Conservation (phyloP, 306 rosid genomes). For the Hippophae gyantsensis region DNA sequence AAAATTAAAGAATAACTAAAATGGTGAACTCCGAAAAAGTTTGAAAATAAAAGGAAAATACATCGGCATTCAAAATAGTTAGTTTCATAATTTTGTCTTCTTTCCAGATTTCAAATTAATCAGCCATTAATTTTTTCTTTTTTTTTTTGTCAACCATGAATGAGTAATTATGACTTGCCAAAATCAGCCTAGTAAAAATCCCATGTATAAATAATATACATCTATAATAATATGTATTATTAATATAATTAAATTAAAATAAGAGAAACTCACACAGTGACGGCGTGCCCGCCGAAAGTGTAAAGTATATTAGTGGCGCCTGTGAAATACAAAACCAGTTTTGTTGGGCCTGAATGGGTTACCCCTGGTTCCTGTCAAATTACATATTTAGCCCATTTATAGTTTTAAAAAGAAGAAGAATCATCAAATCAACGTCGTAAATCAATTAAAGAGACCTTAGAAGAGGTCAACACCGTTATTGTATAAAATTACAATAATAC, state of each 20-base stretch:
- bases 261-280: slow-evolving; percentile 55
- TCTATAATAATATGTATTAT: neutral
- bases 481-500: slow-evolving; percentile 15
- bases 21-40: no score
- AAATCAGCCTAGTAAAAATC: no score
- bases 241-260: neutral
- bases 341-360: slow-evolving; percentile 55
- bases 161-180: no score
- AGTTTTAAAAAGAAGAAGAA: neutral
- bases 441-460: neutral
- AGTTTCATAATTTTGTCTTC: no score
- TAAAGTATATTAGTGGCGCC: slow-evolving; percentile 85
- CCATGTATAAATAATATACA: neutral
- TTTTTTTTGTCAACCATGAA: no score
- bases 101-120: no score
- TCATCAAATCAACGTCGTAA: neutral
- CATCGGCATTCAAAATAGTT: no score
- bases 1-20: no score
- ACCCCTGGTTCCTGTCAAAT: slow-evolving; percentile 55
- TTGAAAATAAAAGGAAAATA: no score
- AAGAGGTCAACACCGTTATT: neutral
- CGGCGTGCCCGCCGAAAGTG: slow-evolving; percentile 93
- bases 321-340: slow-evolving; percentile 66
- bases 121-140: no score
- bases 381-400: no score